Conservation (phyloP, 164 flowering plant genomes). For the Malania oleifera region DNA sequence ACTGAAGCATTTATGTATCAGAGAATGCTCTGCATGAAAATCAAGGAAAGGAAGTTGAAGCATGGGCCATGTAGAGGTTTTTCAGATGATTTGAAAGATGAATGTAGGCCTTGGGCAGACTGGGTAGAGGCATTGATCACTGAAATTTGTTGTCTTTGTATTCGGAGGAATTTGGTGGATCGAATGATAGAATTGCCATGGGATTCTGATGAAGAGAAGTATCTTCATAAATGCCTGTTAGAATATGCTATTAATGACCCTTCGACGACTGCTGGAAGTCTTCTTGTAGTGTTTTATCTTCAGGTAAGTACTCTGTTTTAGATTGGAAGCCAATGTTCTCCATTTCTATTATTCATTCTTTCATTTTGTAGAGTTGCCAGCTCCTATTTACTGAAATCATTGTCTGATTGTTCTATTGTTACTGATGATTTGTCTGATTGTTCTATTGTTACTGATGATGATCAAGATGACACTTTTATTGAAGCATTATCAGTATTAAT, state of each 20-base stretch:
- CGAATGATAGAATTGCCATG: slow-evolving; percentile 94
- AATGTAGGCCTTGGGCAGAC: slow-evolving; percentile 38
- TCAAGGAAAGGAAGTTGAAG: slow-evolving; percentile 49
- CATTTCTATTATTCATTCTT: too few species aligned
- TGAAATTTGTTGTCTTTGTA: slow-evolving; percentile 84
- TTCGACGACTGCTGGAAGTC: slow-evolving; percentile 61
- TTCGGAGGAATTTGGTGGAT: slow-evolving; percentile 73
- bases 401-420: too few species aligned
- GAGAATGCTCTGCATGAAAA: slow-evolving; percentile 56
- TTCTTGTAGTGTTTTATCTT: slow-evolving; percentile 85
- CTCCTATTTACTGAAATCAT: too few species aligned
- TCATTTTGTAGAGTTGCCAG: not conserved
- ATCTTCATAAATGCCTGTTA: slow-evolving; percentile 71
- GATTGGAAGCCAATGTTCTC: not conserved
- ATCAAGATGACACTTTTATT: not conserved
- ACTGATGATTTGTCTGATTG: too few species aligned
- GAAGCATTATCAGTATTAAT: too few species aligned
- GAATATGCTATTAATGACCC: slow-evolving; percentile 66
- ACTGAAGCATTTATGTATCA: slow-evolving; percentile 94
- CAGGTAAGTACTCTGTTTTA: slow-evolving; percentile 47
- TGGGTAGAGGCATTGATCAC: slow-evolving; percentile 74
- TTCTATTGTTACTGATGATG: too few species aligned
- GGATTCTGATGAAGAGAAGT: slow-evolving; percentile 84
- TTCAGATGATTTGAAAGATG: slow-evolving; percentile 24
- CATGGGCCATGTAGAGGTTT: slow-evolving; percentile 24